Conservation (phyloP, 257 asterid genomes). For the Solanum bulbocastanum region DNA sequence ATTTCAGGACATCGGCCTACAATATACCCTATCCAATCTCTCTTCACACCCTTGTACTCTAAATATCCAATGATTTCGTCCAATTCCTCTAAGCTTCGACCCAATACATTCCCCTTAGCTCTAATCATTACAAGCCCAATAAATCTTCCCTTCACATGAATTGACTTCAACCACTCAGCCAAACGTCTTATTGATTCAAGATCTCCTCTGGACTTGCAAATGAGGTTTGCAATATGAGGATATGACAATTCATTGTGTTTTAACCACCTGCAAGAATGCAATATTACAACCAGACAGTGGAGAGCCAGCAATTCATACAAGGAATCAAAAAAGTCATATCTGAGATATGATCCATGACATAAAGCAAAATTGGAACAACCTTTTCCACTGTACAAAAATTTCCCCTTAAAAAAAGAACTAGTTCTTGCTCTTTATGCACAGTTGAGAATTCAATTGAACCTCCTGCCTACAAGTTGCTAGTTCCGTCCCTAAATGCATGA, state of each 20-base stretch:
- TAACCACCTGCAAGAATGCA: conserved; percentile 62
- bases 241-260: conserved; percentile 75
- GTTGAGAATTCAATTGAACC: neutral
- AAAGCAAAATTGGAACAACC: neutral
- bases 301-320: neutral
- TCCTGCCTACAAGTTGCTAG: neutral
- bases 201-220: conserved; percentile 61
- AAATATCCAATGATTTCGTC: conserved; percentile 47
- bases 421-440: neutral
- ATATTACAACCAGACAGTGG: neutral
- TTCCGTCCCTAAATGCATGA: neutral
- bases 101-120: conserved; percentile 41
- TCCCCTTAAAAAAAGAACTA: neutral
- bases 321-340: neutral
- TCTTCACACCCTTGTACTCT: conserved; percentile 68
- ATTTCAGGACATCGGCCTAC: conserved; percentile 79
- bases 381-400: neutral
- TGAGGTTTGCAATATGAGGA: conserved; percentile 82
- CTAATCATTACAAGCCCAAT: conserved; percentile 66
- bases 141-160: conserved; percentile 71
- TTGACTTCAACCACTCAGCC: conserved; percentile 71
- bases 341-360: neutral
- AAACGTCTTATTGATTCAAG: conserved; percentile 40
- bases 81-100: conserved; percentile 47
- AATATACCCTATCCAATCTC: conserved; percentile 86